A percentile compares a stretch with the other conserved stretches of the same genome.
These are phyloP conservation scores for Mycena rebaudengoi DNA, from an alignment of 768 basidiomycete genomes.

Conservation along the genomic window DNA sequence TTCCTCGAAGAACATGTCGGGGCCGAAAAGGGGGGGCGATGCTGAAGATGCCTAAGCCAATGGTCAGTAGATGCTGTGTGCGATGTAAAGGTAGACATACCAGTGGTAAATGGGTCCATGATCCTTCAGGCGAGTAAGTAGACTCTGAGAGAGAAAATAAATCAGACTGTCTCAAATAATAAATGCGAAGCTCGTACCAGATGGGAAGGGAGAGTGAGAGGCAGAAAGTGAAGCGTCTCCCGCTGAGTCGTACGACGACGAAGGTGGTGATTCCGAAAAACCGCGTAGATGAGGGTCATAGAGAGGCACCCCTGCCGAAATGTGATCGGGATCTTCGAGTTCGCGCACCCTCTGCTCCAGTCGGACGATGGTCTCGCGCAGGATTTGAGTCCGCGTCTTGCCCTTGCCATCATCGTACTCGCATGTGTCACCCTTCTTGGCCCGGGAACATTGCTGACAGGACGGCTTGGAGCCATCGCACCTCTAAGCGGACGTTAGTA, in stretches of 20 bases:
- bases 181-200: slow-evolving; percentile 46
- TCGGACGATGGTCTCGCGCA: slow-evolving; percentile 78
- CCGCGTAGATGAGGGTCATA: slow-evolving; percentile 70
- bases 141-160: slow-evolving; percentile 41
- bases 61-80: slow-evolving; percentile 13
- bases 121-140: slow-evolving; percentile 58
- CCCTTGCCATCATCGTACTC: slow-evolving; percentile 89
- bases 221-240: slow-evolving; percentile 66
- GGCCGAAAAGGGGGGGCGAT: slow-evolving; percentile 57
- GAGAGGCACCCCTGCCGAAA: slow-evolving; percentile 73
- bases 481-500: slow-evolving; percentile 53
- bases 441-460: slow-evolving; percentile 80
- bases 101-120: slow-evolving; percentile 57
- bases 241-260: slow-evolving; percentile 59
- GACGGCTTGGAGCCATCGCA: slow-evolving; percentile 82
- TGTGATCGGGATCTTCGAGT: slow-evolving; percentile 78
- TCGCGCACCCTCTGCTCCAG: slow-evolving; percentile 78
- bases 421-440: slow-evolving; percentile 78
- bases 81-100: background rate
- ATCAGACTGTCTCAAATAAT: slow-evolving; percentile 10
- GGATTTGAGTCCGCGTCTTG: slow-evolving; percentile 81
- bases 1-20: slow-evolving; percentile 61
- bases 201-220: slow-evolving; percentile 68
- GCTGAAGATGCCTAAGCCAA: slow-evolving; percentile 52
- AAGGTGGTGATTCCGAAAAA: slow-evolving; percentile 63